A percentile compares a stretch with the other conserved stretches of the same genome.
Evolutionary conservation across 257 asterid genomes (phyloP).

Genomic region (Nicotiana knightiana): DNA sequence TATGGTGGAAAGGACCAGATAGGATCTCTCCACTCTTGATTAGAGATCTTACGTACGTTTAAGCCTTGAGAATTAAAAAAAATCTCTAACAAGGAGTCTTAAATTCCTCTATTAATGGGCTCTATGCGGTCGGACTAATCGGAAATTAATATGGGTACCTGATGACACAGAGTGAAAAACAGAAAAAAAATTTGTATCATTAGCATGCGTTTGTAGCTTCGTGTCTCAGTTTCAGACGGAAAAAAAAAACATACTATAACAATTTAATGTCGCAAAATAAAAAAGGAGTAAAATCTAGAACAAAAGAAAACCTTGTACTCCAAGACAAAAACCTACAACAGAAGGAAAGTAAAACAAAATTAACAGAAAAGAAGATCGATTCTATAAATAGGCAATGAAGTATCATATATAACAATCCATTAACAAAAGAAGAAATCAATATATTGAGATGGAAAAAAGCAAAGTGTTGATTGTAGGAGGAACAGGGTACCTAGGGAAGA

Average conservation of each 20-base stretch:
- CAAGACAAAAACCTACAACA: not conserved
- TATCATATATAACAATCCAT: not conserved
- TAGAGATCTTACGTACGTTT: too few species aligned
- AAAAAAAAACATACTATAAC: not conserved
- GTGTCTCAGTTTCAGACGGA: not conserved
- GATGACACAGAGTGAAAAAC: too few species aligned
- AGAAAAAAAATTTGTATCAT: not conserved
- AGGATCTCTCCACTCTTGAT: fast-evolving
- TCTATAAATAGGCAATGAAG: not conserved
- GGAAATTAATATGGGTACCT: too few species aligned
- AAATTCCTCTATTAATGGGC: too few species aligned
- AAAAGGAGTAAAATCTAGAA: not conserved
- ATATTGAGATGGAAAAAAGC: constrained; percentile 41
- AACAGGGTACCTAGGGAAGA: constrained; percentile 69
- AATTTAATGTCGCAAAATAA: not conserved
- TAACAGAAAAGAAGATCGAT: not conserved
- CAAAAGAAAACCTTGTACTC: not conserved
- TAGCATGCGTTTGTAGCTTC: not conserved
- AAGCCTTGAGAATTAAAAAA: too few species aligned
- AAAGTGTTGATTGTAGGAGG: constrained; percentile 78
- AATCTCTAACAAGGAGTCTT: too few species aligned
- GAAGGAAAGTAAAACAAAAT: not conserved
- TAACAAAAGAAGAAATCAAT: not conserved
- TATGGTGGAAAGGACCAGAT: too few species aligned
- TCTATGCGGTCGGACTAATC: too few species aligned